Base-by-base conservation (phyloP, 176 grass and related monocot species). In the Aegilops speltoides region DNA sequence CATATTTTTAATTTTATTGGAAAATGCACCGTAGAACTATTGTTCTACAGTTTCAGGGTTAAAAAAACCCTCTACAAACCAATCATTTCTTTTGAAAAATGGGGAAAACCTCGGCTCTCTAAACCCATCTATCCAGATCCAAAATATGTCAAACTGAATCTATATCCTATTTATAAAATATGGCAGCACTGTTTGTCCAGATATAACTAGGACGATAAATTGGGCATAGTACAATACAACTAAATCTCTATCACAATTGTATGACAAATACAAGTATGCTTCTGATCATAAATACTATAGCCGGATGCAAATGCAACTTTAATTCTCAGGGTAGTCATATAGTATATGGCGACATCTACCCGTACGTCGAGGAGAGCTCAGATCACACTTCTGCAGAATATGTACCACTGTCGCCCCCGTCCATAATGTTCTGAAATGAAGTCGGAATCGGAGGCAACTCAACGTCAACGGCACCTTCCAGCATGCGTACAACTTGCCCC, bases 361-460 rank as follows among this genome's bases (percentile, higher is more conserved):
- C 15, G 2, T 54, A 7, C 0, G 48, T 0, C 16, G 48, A 52
- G 48, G 48, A 52, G 11, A 73, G 6, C 12, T 75, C 72, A 29
- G 1, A 50, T 29, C 72, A 75, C 24, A 43, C 41, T 50, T 74
- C 24, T 75, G 41, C 41, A 72, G 81, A 73, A 72, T 73, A 69
- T 59, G 33, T 41, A 2, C 32, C 23, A 73, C 41, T 37, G 48
- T 81, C 52, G 6, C 81, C 77, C 25, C n/a, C 48, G 16, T 87
- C 85, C n/a, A 73, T 72, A 69, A 89, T 54, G 48, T 26, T 60
- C 78, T 78, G 73, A 77, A 89, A 61, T 28, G 81, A 85, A 19
- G 28, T 54, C 28, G 87, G 87, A 52, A 85, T 66, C 3, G 87
- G 82, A 80, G 87, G 82, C 5, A 83, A 33, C 33, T 56, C 69